Percentiles rank a stretch among this genome's conserved stretches.
Conservation (phyloP, 768 basidiomycete species). For the Trametes maxima region DNA sequence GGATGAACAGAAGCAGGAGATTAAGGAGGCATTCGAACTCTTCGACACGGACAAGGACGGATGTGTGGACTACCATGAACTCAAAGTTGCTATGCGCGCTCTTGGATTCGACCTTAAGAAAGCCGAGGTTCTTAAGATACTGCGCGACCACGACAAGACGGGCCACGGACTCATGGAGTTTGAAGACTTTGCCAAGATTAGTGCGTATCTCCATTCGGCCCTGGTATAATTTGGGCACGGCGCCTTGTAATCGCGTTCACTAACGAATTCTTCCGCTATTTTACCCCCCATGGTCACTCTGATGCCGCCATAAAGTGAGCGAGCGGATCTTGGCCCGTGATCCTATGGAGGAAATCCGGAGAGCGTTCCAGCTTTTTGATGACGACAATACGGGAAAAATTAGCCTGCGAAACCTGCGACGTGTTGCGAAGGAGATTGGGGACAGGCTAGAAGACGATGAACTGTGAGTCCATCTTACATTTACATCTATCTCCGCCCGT, state of each 20-base stretch:
- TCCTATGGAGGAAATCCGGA: slow-evolving; percentile 93
- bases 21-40: slow-evolving; percentile 98
- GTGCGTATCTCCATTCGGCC: slow-evolving; percentile 47
- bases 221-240: too few species aligned
- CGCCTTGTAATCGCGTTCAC: not conserved
- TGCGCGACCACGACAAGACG: slow-evolving; percentile 88
- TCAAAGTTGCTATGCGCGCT: slow-evolving; percentile 98
- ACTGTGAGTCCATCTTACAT: slow-evolving; percentile 60
- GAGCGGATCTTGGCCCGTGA: slow-evolving; percentile 92
- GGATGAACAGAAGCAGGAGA: slow-evolving; percentile 92
- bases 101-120: slow-evolving; percentile 98
- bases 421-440: slow-evolving; percentile 96
- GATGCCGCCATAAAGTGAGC: slow-evolving; percentile 65
- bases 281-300: not conserved
- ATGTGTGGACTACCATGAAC: slow-evolving; percentile 94
- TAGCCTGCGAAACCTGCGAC: slow-evolving; percentile 81
- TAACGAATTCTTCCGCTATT: not conserved
- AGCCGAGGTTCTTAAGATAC: slow-evolving; percentile 93
- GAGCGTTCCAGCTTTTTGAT: slow-evolving; percentile 96
- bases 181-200: slow-evolving; percentile 92
- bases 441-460: slow-evolving; percentile 96
- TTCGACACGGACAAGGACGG: slow-evolving; percentile 99
- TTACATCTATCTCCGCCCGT: slow-evolving; percentile 12
- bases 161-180: slow-evolving; percentile 86
- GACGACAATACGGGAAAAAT: slow-evolving; percentile 97